Conservation (phyloP, 257 asterid genomes). For the Avicennia marina region DNA sequence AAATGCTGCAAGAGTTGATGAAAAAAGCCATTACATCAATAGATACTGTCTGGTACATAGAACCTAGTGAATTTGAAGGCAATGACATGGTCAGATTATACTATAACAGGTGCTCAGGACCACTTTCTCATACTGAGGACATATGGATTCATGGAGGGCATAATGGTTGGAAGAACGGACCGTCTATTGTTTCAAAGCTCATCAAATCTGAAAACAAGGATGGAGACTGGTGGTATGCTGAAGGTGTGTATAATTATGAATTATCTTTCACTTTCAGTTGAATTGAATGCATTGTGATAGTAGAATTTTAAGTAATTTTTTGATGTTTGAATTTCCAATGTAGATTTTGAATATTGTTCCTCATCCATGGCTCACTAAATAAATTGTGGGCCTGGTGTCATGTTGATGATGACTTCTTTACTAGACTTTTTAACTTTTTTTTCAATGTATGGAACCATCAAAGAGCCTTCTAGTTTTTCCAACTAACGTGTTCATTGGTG, state of each 20-base stretch:
- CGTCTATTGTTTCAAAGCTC: conserved; percentile 69
- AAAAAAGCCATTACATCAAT: conserved; percentile 40
- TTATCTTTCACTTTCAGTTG: conserved; percentile 16
- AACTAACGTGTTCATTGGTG: background rate
- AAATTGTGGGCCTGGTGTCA: too few species aligned
- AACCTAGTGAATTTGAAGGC: conserved; percentile 56
- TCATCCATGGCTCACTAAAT: conserved; percentile 8
- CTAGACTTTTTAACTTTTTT: background rate
- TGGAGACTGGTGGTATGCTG: conserved; percentile 91
- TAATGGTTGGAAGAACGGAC: conserved; percentile 77
- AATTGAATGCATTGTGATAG: too few species aligned
- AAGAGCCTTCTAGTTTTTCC: background rate
- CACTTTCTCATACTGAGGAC: conserved; percentile 53
- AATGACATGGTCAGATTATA: conserved; percentile 57
- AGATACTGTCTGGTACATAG: conserved; percentile 67
- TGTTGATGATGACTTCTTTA: conserved; percentile 3
- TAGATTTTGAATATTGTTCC: conserved; percentile 8
- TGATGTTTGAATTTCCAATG: background rate
- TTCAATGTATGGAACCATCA: conserved; percentile 8
- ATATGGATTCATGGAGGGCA: conserved; percentile 95
- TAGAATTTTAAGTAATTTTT: conserved; percentile 5
- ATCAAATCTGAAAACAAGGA: conserved; percentile 36
- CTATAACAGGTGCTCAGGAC: conserved; percentile 74
- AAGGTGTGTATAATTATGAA: conserved; percentile 44
- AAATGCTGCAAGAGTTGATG: conserved; percentile 38